phyloP scores from a whole-genome alignment of 2,329 filamentous ascomycete species.

The Colletotrichum sp. region DNA sequence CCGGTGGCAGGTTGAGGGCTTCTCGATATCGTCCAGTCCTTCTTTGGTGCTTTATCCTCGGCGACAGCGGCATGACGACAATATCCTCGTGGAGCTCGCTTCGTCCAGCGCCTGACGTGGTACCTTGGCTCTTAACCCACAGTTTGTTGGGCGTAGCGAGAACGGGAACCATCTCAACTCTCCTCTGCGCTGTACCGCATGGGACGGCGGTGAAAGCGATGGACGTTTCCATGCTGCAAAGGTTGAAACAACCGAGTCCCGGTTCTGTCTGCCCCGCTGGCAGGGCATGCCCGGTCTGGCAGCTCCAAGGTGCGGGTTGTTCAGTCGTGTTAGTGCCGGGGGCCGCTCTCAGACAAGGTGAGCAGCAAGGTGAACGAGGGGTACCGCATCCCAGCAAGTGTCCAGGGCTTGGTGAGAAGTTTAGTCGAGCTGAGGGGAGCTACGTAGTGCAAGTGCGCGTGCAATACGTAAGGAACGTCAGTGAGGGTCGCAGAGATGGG shows the following conservation, averaged over 20 bases:
- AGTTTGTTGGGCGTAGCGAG: neutral
- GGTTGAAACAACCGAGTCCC: slow-evolving; percentile 19
- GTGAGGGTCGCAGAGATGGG: neutral
- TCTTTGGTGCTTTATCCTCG: neutral
- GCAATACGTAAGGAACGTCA: neutral
- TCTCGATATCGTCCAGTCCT: neutral
- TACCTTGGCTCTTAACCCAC: neutral
- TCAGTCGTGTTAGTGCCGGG: neutral
- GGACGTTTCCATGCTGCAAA: slow-evolving; percentile 6
- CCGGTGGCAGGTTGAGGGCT: slow-evolving; percentile 11
- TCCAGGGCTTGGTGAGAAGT: neutral
- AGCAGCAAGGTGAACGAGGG: neutral
- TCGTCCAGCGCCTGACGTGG: neutral
- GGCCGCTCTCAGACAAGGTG: neutral
- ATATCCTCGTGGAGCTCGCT: neutral
- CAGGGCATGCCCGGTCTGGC: slow-evolving; percentile 6
- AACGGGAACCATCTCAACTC: neutral
- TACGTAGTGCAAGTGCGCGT: neutral
- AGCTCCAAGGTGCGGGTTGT: neutral
- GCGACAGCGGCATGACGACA: slow-evolving; percentile 9
- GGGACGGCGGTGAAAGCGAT: slow-evolving; percentile 14
- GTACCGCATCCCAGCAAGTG: neutral
- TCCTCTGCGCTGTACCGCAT: neutral
- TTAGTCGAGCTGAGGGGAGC: neutral
- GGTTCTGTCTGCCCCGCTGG: slow-evolving; percentile 4